Base-by-base conservation (phyloP, 1,284 basidiomycete genomes). In the Malassezia sympodialis region DNA sequence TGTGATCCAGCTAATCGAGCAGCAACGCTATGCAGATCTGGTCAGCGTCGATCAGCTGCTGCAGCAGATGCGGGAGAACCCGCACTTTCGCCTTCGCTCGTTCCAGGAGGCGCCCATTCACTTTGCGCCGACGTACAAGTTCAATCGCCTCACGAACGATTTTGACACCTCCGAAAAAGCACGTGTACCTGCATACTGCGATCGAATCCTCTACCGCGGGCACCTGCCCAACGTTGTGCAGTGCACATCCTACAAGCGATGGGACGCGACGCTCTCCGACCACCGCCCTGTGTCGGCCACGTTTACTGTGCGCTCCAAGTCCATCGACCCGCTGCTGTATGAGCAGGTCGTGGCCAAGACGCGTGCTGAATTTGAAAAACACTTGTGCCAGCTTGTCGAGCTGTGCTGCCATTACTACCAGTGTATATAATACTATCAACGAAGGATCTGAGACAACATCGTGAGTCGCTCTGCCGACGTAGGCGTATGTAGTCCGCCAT, bases 151-250 rank as follows among this genome's bases (percentile, higher is more conserved):
- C 4, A 84, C 87, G 6, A 75, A 82, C 68, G 81, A 83, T 58
- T 98, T 88, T 70, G 93, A 98, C 72, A 79, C 84, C 2, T 88
- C 85, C 1, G 88, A 89, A 70, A 96, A 96, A 75, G 81, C 82
- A 21, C 82, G 93, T 0, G 81, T 84, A 8, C 93, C 91, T 0
- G 89, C 91, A 0, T 96, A 91, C 90, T 98, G 93, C 76, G 93
- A 98, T 75, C 83, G 93, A 7, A 82, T 96, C 21, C 77, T 96
- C 35, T 94, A 86, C 77, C 74, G 26, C 78, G 84, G 8, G 82
- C 90, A 51, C 66, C 77, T 58, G 79, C 82, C 70, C 56, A 86
- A 72, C 80, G 81, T 65, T 88, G 56, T 64, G 40, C 50, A 53
- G 8, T 66, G 61, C 27, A 30, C 70, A 3, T 59, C 64, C 7